Evolutionary conservation across 352 stramenopile species (phyloP).

Genomic region (Globisporangium parvum): DNA sequence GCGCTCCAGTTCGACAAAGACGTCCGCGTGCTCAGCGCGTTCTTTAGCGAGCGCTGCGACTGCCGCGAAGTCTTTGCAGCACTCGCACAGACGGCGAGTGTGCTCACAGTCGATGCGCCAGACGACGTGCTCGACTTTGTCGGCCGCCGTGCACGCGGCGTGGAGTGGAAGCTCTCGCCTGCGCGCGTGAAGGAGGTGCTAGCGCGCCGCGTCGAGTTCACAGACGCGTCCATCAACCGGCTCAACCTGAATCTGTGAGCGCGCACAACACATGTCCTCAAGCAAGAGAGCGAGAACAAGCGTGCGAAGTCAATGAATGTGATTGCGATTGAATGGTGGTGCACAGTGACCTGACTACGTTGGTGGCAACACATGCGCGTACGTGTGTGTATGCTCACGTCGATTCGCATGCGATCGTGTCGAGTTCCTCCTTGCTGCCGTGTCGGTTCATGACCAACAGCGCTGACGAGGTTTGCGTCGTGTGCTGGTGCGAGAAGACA

Average conservation of each 20-base stretch:
- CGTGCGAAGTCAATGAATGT: too few species aligned
- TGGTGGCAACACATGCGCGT: too few species aligned
- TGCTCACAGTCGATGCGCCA: conserved; percentile 69
- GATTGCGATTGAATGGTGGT: too few species aligned
- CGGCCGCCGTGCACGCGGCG: conserved; percentile 52
- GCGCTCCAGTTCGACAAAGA: conserved; percentile 87
- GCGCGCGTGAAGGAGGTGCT: conserved; percentile 73
- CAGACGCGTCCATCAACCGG: conserved; percentile 56
- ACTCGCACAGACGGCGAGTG: conserved; percentile 59
- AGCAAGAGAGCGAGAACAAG: too few species aligned
- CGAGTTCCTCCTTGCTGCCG: too few species aligned
- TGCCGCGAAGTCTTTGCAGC: conserved; percentile 47
- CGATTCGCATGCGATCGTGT: too few species aligned
- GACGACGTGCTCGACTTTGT: conserved; percentile 75
- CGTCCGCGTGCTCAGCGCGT: conserved; percentile 57
- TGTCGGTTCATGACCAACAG: too few species aligned
- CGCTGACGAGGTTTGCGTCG: too few species aligned
- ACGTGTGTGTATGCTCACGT: too few species aligned
- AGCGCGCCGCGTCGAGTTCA: conserved; percentile 73
- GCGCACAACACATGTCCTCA: too few species aligned
- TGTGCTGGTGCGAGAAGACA: too few species aligned
- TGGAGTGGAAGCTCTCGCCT: conserved; percentile 60
- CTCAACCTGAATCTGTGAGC: conserved; percentile 29
- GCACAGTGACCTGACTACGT: too few species aligned
- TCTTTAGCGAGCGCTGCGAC: conserved; percentile 54